Evolutionary conservation across 352 stramenopile genomes (phyloP), one percentile per base, ranked within the genome.

Genomic region (Achlya hypogyna): DNA sequence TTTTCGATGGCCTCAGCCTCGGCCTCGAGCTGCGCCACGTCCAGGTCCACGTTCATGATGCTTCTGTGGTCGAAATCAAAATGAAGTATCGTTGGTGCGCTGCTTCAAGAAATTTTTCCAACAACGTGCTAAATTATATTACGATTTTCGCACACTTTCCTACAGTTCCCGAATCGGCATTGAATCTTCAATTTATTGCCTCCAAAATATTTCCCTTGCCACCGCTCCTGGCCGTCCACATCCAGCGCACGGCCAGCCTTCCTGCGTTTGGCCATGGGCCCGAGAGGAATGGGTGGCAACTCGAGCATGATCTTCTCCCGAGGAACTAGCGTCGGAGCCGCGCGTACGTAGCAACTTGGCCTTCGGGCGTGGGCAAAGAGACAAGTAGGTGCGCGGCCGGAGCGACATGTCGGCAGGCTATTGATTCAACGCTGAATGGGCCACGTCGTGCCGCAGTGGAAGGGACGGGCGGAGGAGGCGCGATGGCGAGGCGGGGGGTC

Each of bases 21-120:
- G 1, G 74, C 75, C 65, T 84, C 76, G 20, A 84, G 67, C 70
- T 81, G 75, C 49, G 63, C 81, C 49, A 85, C 62, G 69, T 87
- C 77, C 65, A 82, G 73, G 34, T 74, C 72, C 71, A 76, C 72
- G 53, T 79, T 69, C 59, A 66, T 66, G 12, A n/a, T 45, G 38
- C 38, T 45, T 35, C 31, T 56, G 49, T 56, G 49, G 49, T 56
- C 31, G 25, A 56, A 56, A 56, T 56, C 12, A n/a, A 35, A 56
- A 22, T 10, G 31, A 10, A 35, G 16, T 16, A 35, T 31, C 25
- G 25, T n/a, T 35, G 31, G 49, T 56, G 16, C 25, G 31, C 49
- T 56, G 31, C 31, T 45, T 45, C 38, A 45, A 45, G 38, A 45
- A 45, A n/a, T n/a, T n/a, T n/a, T n/a, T n/a, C n/a, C n/a, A n/a